Percentiles rank a stretch among this genome's conserved stretches.
These are phyloP conservation scores for Mesostigma viride DNA, from an alignment of 139 green algal genomes.

Conservation along the genomic window DNA sequence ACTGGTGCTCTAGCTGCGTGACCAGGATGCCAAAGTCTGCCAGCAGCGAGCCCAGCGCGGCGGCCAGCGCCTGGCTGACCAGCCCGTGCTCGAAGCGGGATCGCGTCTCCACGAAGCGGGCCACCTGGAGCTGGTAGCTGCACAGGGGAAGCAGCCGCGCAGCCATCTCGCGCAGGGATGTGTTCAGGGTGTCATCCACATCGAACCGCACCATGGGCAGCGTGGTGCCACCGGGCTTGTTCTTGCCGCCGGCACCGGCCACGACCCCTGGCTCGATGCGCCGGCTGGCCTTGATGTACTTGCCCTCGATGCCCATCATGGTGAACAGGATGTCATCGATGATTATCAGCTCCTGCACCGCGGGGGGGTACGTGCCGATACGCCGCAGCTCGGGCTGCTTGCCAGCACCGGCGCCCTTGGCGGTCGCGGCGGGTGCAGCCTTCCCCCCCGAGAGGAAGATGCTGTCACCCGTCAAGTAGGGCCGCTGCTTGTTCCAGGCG, in stretches of 20 bases:
- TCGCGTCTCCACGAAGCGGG: conserved; percentile 67
- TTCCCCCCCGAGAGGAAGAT: conserved; percentile 3
- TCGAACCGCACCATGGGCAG: conserved; percentile 33
- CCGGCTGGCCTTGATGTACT: conserved; percentile 37
- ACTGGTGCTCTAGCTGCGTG: conserved; percentile 76
- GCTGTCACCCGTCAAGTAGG: conserved; percentile 22
- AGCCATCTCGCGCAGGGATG: conserved; percentile 37
- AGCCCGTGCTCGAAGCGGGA: conserved; percentile 22
- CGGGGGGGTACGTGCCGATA: conserved; percentile 25
- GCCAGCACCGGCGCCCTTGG: neutral
- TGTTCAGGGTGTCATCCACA: conserved; percentile 36
- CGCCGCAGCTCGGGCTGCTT: neutral
- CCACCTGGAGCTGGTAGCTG: conserved; percentile 53
- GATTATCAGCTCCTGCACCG: conserved; percentile 45
- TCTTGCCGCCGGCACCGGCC: too few species aligned
- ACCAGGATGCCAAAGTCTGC: conserved; percentile 67
- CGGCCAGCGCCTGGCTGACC: conserved; percentile 64
- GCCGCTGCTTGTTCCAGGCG: neutral
- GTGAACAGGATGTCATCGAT: conserved; percentile 72
- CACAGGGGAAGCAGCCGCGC: conserved; percentile 69
- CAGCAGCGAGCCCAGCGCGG: conserved; percentile 51
- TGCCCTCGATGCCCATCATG: conserved; percentile 60
- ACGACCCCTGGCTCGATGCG: too few species aligned
- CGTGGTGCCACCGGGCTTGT: neutral
- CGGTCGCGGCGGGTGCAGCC: neutral